A percentile compares a stretch with the other conserved stretches of the same genome.
phyloP scores from a whole-genome alignment of 2,329 filamentous ascomycete genomes.

The Pseudogymnoascus sp. region DNA sequence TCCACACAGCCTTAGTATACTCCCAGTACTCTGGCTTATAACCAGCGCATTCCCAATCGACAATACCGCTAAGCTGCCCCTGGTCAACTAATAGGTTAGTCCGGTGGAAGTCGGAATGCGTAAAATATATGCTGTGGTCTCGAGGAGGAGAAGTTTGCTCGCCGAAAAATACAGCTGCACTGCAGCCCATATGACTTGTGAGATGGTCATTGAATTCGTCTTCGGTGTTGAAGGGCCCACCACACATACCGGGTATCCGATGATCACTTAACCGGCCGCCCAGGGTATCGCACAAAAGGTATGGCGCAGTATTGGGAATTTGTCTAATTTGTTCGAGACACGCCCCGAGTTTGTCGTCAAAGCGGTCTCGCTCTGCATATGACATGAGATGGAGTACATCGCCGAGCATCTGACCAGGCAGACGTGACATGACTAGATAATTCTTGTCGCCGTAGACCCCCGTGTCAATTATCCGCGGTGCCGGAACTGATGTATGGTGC shows the following conservation, averaged over 20 bases:
- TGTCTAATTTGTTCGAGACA: background rate
- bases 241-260: background rate
- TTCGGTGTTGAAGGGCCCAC: background rate
- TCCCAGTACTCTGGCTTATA: background rate
- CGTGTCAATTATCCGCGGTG: background rate
- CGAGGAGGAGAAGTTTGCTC: background rate
- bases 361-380: background rate
- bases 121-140: background rate
- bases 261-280: background rate
- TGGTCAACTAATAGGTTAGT: background rate
- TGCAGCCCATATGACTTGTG: background rate
- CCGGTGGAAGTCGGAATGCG: background rate
- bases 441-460: background rate
- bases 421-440: background rate
- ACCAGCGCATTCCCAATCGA: background rate
- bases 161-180: background rate
- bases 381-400: background rate
- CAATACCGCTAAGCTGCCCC: background rate
- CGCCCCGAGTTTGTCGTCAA: background rate
- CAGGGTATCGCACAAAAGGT: background rate
- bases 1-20: background rate
- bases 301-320: background rate
- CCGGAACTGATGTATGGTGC: background rate
- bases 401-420: background rate
- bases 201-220: background rate